Base-by-base conservation (phyloP, 345 rosid species). In the Moricandia arvensis region DNA sequence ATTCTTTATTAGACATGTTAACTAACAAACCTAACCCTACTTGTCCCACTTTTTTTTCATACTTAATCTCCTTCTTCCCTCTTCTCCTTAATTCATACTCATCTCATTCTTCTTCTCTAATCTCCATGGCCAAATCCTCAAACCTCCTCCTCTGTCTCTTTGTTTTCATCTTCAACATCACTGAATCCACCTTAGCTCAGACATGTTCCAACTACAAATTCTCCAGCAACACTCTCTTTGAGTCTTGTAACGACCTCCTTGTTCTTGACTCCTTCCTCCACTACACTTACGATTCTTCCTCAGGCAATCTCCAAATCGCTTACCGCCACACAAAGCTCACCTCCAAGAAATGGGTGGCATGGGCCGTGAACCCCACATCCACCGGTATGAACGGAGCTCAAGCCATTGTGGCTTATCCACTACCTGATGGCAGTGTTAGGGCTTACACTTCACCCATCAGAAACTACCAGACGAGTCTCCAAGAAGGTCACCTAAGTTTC, bases 341-440 rank as follows among this genome's bases (percentile, higher is more conserved):
- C 35, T 12, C 92, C 17, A 64, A 85, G 3, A 81, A 57, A 66
- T 92, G 97, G 99, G 87, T 89, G 31, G 90, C 93, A 5, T 95
- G 97, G 99, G 96, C 91, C 12, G 80, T 95, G 51, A 95, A 95
- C 74, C 99, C 99, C 0, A 79, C 73, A 0, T 74, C 85, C 34
- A 71, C 79, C 0, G 89, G 89, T 37, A 95, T 95, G 99, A 75
- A 78, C 6, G 97, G 97, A 1, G 79, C 96, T 5, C 96, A 95
- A 73, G 89, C 99, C 49, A 83, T 95, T 9, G 87, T 95, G 33
- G 98, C 98, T 8, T 87, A 79, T 80, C 96, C 75, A 51, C 85
- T 76, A 31, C 8, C 81, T 6, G 76, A 89, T 47, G 96, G 97
- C 12, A 63, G 83, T 3, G 67, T 90, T 78, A 84, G 55, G 55